Conservation (phyloP, 1,284 basidiomycete species). For the Bondarzewia mesenterica region DNA sequence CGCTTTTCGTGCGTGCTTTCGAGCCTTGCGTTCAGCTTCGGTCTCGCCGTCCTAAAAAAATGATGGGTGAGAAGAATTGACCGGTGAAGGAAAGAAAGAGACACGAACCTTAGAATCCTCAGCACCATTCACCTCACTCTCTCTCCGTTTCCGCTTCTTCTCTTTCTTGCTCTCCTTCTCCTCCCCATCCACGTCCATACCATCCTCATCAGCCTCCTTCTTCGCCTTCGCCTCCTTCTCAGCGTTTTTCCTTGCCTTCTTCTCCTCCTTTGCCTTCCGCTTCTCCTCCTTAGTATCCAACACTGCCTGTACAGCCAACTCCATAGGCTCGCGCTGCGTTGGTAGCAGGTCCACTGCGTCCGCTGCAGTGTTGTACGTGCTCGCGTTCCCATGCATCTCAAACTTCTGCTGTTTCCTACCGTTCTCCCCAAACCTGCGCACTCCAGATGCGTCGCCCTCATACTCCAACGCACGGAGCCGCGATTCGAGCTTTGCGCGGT, state of each 20-base stretch:
- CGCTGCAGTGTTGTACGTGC: slow-evolving; percentile 77
- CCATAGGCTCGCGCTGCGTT: slow-evolving; percentile 73
- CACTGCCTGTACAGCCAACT: slow-evolving; percentile 56
- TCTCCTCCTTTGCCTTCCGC: slow-evolving; percentile 72
- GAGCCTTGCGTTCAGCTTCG: slow-evolving; percentile 65
- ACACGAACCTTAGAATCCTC: slow-evolving; percentile 23
- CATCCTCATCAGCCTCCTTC: slow-evolving; percentile 27
- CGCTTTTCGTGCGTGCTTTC: slow-evolving; percentile 63
- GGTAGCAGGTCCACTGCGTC: slow-evolving; percentile 76
- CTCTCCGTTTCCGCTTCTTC: slow-evolving; percentile 66
- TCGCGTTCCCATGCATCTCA: slow-evolving; percentile 68
- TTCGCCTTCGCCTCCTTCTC: slow-evolving; percentile 43
- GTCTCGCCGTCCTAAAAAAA: slow-evolving; percentile 31
- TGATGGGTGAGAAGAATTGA: not conserved
- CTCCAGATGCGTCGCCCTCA: slow-evolving; percentile 62
- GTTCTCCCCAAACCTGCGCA: slow-evolving; percentile 54
- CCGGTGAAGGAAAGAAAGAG: slow-evolving; percentile 24
- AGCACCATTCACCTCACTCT: slow-evolving; percentile 35
- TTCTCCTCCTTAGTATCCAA: slow-evolving; percentile 76
- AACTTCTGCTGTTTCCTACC: slow-evolving; percentile 71
- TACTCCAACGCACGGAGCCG: slow-evolving; percentile 86
- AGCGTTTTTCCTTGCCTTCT: slow-evolving; percentile 55
- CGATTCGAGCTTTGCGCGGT: slow-evolving; percentile 92
- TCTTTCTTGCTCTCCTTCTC: slow-evolving; percentile 48
- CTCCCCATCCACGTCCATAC: slow-evolving; percentile 35